Conservation (phyloP, 371 early-diverging fungal species). For the Mucor plumbeus region DNA sequence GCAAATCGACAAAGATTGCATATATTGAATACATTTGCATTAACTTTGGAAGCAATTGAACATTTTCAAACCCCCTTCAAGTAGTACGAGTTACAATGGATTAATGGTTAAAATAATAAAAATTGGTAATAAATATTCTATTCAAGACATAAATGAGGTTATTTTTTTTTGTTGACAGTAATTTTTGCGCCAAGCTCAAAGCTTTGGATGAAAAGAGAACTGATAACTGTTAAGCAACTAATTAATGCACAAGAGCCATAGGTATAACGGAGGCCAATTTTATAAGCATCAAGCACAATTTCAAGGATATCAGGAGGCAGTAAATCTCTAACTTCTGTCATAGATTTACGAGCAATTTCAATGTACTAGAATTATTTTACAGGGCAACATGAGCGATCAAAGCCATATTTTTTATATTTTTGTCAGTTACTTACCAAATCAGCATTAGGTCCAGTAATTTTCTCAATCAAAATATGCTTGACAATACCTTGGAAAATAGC, state of each 20-base stretch:
- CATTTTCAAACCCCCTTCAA: too few relatives aligned
- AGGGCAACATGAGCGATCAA: conserved; percentile 42
- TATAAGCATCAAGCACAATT: conserved; percentile 48
- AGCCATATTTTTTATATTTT: too few relatives aligned
- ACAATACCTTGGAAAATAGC: conserved; percentile 53
- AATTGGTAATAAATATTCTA: too few relatives aligned
- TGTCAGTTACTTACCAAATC: conserved; percentile 24
- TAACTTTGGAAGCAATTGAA: too few relatives aligned
- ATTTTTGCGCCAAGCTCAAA: conserved; percentile 50
- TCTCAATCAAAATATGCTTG: conserved; percentile 31
- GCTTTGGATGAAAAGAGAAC: conserved; percentile 56
- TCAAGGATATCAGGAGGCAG: conserved; percentile 42
- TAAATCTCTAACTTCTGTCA: conserved; percentile 39
- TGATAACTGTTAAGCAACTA: conserved; percentile 39
- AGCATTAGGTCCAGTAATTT: conserved; percentile 49
- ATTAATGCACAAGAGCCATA: conserved; percentile 39
- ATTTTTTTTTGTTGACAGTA: background rate
- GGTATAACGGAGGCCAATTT: conserved; percentile 41
- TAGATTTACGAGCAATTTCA: conserved; percentile 51
- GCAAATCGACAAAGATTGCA: too few relatives aligned
- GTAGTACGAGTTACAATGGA: too few relatives aligned
- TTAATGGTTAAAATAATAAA: too few relatives aligned
- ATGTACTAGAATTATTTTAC: conserved; percentile 36
- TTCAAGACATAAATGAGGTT: background rate
- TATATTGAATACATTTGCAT: too few relatives aligned